A percentile compares a stretch with the other conserved stretches of the same genome.
These are phyloP conservation scores for Microbotryum intermedium DNA, from an alignment of 1,284 basidiomycete genomes.

Conservation along the genomic window DNA sequence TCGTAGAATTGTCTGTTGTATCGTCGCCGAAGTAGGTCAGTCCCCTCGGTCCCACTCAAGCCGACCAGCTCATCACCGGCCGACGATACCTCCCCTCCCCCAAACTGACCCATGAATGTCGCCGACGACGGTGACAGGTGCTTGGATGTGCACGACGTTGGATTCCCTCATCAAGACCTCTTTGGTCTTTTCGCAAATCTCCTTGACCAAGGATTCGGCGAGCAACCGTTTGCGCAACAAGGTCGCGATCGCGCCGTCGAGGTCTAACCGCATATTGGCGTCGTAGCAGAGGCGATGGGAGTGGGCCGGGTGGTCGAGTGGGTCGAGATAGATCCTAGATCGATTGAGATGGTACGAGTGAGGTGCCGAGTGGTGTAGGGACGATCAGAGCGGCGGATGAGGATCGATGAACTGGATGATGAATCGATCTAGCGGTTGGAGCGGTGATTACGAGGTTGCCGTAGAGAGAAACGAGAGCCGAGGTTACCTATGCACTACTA, in stretches of 20 bases:
- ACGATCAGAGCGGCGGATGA: background rate
- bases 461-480: no score
- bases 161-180: slow-evolving; percentile 98
- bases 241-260: slow-evolving; percentile 53
- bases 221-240: slow-evolving; percentile 83
- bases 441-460: background rate
- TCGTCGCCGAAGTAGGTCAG: no score
- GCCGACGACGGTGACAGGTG: slow-evolving; percentile 98
- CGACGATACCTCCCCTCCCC: no score
- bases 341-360: background rate
- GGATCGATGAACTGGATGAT: background rate
- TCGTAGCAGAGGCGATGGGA: background rate
- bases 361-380: background rate
- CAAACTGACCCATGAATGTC: slow-evolving; percentile 90
- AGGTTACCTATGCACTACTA: no score
- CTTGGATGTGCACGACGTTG: slow-evolving; percentile 94
- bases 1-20: slow-evolving; percentile 91
- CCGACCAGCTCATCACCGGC: no score
- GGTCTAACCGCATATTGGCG: slow-evolving; percentile 21
- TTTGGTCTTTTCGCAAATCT: slow-evolving; percentile 98
- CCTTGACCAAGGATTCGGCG: slow-evolving; percentile 80
- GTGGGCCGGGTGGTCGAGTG: background rate
- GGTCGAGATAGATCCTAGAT: background rate
- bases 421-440: background rate
- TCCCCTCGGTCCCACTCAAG: no score